Evolutionary conservation across 2,329 filamentous ascomycete genomes (phyloP), one percentile per base, ranked within the genome.

Genomic region (Diaporthe nobilis): DNA sequence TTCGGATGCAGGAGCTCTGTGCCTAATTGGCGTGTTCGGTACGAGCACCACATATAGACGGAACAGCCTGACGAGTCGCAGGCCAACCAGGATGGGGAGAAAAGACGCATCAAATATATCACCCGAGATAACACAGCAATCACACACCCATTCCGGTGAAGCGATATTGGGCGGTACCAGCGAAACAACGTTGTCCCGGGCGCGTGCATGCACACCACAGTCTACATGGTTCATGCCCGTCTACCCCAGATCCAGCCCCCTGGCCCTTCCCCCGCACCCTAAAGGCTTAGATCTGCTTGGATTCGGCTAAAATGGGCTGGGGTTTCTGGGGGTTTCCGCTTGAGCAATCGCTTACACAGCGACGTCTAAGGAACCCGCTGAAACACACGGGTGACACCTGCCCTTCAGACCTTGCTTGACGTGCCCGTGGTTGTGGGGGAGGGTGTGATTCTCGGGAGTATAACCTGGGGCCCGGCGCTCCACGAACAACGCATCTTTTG

Each of bases 291-390:
- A 70, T 70, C 44, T 51, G 22, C 47, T 51, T 31, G 34, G 31
- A 13, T 51, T 61, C 44, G 57, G 31, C 44, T 53, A 53, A 31
- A 37, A n/a, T 53, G 57, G 47, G 34, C 28, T 44, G 10, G 3
- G 10, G 3, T 4, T 4, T 12, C 37, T 49, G 42, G 42, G 34
- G 34, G 25, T 13, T 28, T n/a, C n/a, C 6, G 57, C n/a, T 53
- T 63, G 42, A 53, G 44, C 44, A 37, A 37, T 60, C 58, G 71
- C 71, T 72, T n/a, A 72, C 71, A 63, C 57, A 72, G 49, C n/a
- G 31, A 39, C 57, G 22, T 63, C 28, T 72, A 72, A 72, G 57
- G 44, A 31, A 34, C 34, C 34, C 49, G 31, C 71, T 47, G 44
- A 61, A 34, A 61, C 71, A 63, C 51, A 4, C 31, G 42, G 53